Evolutionary conservation across 805 yeast genomes (phyloP).

Genomic region (Saturnispora galanensis): DNA sequence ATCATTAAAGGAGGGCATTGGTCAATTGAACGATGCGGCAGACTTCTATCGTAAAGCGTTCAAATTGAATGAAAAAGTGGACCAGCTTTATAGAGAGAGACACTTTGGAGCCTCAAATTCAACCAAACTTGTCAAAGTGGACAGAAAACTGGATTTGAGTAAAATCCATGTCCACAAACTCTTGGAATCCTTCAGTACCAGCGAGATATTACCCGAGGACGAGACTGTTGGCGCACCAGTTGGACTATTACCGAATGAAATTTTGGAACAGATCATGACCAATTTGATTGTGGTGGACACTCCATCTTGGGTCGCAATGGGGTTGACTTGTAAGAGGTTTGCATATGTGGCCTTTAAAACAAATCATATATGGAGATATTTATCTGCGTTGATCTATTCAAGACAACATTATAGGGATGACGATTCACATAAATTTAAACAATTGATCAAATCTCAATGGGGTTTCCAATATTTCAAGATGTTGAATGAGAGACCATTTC

Average conservation of each 20-base stretch:
- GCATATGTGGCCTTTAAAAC: constrained; percentile 49
- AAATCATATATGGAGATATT: constrained; percentile 38
- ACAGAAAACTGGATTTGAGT: constrained; percentile 20
- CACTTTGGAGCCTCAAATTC: constrained; percentile 24
- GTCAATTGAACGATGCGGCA: constrained; percentile 77
- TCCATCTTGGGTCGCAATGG: constrained; percentile 55
- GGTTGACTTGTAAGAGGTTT: constrained; percentile 48
- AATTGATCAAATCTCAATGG: constrained; percentile 31
- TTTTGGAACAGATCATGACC: constrained; percentile 42
- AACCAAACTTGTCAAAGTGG: constrained; percentile 10
- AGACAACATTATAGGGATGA: constrained; percentile 43
- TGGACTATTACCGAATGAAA: constrained; percentile 45
- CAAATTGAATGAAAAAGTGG: constrained; percentile 50
- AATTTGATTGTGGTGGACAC: constrained; percentile 39
- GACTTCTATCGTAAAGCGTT: constrained; percentile 63
- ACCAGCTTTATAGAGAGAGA: constrained; percentile 52
- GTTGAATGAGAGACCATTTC: constrained; percentile 59
- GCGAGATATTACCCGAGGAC: constrained; percentile 21
- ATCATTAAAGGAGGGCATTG: constrained; percentile 58
- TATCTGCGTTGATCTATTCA: constrained; percentile 39
- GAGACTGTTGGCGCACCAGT: constrained; percentile 33
- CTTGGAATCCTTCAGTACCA: constrained; percentile 27
- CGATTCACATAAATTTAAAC: constrained; percentile 25
- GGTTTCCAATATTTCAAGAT: constrained; percentile 38
- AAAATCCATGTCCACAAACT: constrained; percentile 34